These are phyloP conservation scores for Phytophthora foliorum DNA, from an alignment of 352 stramenopile species.

Conservation along the genomic window DNA sequence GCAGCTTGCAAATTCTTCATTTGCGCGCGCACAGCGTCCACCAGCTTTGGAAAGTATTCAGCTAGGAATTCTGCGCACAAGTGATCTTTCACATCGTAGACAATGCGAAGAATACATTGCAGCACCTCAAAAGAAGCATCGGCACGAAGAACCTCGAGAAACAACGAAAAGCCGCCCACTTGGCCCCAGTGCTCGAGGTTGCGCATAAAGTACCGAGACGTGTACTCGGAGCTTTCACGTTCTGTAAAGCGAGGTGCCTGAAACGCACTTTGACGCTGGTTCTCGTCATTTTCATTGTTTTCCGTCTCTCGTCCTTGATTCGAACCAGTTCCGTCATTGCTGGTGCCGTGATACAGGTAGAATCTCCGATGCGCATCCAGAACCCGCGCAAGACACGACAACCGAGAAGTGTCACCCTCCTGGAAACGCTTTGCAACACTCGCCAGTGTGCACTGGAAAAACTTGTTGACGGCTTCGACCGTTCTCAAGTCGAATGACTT, in stretches of 20 bases:
- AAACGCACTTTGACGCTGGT: slow-evolving; percentile 3
- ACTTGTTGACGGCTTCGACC: slow-evolving; percentile 51
- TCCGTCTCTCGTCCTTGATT: slow-evolving; percentile 3
- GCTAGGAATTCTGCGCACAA: slow-evolving; percentile 50
- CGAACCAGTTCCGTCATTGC: slow-evolving; percentile 8
- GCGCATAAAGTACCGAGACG: slow-evolving; percentile 49
- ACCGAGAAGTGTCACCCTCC: slow-evolving; percentile 46
- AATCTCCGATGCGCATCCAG: slow-evolving; percentile 71
- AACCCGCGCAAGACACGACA: slow-evolving; percentile 60
- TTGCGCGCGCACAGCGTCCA: slow-evolving; percentile 39
- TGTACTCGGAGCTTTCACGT: slow-evolving; percentile 13
- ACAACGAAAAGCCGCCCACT: slow-evolving; percentile 60
- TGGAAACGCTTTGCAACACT: slow-evolving; percentile 39
- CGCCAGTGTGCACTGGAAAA: slow-evolving; percentile 61
- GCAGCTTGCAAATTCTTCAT: slow-evolving; percentile 28
- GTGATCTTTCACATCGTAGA: slow-evolving; percentile 76
- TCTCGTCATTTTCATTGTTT: slow-evolving; percentile 8
- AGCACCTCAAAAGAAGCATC: slow-evolving; percentile 56
- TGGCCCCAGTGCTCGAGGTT: slow-evolving; percentile 70
- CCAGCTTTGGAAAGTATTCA: slow-evolving; percentile 48
- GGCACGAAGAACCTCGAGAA: slow-evolving; percentile 52
- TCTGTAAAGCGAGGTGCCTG: slow-evolving; percentile 18
- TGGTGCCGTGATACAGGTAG: slow-evolving; percentile 50
- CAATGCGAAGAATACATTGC: slow-evolving; percentile 58
- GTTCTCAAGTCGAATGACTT: slow-evolving; percentile 38